phyloP scores from a whole-genome alignment of 768 basidiomycete species.

The Serpula lacrymans region DNA sequence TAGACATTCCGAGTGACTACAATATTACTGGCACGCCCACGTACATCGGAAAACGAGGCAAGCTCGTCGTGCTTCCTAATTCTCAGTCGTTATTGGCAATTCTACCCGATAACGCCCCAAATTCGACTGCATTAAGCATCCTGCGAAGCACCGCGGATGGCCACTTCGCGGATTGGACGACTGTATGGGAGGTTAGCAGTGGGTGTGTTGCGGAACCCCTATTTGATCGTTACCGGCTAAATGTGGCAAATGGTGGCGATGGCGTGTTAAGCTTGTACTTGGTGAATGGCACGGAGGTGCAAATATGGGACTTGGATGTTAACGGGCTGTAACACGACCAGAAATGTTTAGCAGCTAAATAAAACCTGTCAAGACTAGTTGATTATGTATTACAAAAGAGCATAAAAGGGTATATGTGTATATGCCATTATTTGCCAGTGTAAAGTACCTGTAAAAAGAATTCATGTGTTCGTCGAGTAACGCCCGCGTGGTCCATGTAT shows the following conservation, averaged over 20 bases:
- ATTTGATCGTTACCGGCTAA: conserved; percentile 29
- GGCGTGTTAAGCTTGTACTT: conserved; percentile 32
- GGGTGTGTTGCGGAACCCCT: conserved; percentile 33
- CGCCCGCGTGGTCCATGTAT: too few relatives aligned
- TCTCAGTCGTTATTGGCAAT: conserved; percentile 21
- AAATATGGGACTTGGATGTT: conserved; percentile 25
- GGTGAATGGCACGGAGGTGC: conserved; percentile 27
- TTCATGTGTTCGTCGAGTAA: too few relatives aligned
- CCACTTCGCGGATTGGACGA: conserved; percentile 31
- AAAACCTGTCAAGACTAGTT: too few relatives aligned
- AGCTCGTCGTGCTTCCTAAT: conserved; percentile 19
- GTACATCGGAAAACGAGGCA: conserved; percentile 36
- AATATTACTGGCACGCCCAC: conserved; percentile 35
- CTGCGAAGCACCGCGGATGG: conserved; percentile 26
- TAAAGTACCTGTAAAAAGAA: too few relatives aligned
- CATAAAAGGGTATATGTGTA: too few relatives aligned
- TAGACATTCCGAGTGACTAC: conserved; percentile 12
- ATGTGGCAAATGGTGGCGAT: conserved; percentile 13
- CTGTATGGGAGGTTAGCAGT: conserved; percentile 24
- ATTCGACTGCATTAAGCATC: conserved; percentile 29
- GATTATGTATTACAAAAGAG: too few relatives aligned
- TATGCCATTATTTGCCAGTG: too few relatives aligned
- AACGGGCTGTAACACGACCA: conserved; percentile 3
- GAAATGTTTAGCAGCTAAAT: too few relatives aligned
- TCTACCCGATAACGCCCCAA: conserved; percentile 32